Evolutionary conservation across 2,329 filamentous ascomycete species (phyloP), one percentile per base, ranked within the genome.

Genomic region (Penicillium expansum): DNA sequence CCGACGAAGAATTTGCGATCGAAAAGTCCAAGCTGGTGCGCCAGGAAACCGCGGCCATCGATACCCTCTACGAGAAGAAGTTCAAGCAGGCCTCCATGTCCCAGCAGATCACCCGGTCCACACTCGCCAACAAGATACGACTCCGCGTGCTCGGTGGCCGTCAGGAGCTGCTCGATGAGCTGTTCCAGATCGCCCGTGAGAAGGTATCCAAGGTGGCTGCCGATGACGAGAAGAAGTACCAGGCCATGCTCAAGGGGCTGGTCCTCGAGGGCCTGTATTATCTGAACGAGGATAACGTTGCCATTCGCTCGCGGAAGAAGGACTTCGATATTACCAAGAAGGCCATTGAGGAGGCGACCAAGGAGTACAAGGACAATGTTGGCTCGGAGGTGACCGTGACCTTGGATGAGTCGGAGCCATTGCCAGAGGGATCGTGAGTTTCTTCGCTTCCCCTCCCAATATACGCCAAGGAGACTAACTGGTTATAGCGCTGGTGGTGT

Each of bases 1-100:
- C 94, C 77, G 92, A 97, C 81, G 92, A 97, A 78, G 94, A 99
- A 79, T 97, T 97, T 79, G 90, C 91, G 74, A 97, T 97, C 75
- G 94, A 99, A 76, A 99, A 99, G 81, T 94, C 92, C 70, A 97
- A 96, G 83, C 90, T 99, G 49, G 94, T 97, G 69, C 93, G 91
- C 75, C 88, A 95, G 79, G 94, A 97, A 80, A 97, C 90, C 52
- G 86, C 91, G 72, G 80, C 91, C 77, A 97, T 99, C 82, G 94
- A 99, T 80, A 82, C 83, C 65, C 82, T 89, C 68, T 99, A 97
- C 84, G 90, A 93, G 80, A 97, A 96, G 86, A 97, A 97, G 82
- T 95, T 95, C 86, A 99, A 97, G 83, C 90, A 96, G 80, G 93
- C 94, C 70, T 86, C 89, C 81, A 96, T 97, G 91, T 93, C 91